phyloP scores from a whole-genome alignment of 2,329 filamentous ascomycete genomes.

The Xylariaceae sp. region DNA sequence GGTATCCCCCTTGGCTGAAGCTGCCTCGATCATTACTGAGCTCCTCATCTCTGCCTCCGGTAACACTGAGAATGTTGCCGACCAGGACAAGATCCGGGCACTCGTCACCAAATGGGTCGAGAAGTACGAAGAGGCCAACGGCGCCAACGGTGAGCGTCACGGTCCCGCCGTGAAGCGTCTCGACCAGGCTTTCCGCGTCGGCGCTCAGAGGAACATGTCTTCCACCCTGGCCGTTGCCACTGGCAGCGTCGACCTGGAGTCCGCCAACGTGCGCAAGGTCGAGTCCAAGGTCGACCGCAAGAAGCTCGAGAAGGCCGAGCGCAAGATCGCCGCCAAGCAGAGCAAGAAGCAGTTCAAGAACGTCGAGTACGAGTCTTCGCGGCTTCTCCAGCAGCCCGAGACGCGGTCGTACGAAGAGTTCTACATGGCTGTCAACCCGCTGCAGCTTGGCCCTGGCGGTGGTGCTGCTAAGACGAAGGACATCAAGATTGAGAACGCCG shows the following conservation, averaged over 20 bases:
- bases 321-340: slow-evolving; percentile 96
- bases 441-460: slow-evolving; percentile 70
- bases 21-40: slow-evolving; percentile 77
- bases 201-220: slow-evolving; percentile 90
- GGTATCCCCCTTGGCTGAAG: slow-evolving; percentile 76
- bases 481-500: slow-evolving; percentile 94
- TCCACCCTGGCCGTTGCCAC: slow-evolving; percentile 86
- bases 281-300: slow-evolving; percentile 97
- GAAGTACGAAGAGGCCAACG: slow-evolving; percentile 70
- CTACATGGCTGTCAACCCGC: slow-evolving; percentile 98
- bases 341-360: slow-evolving; percentile 98
- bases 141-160: slow-evolving; percentile 64
- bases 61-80: slow-evolving; percentile 58
- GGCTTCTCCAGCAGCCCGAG: slow-evolving; percentile 76
- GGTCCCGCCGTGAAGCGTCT: slow-evolving; percentile 77
- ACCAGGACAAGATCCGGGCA: slow-evolving; percentile 72
- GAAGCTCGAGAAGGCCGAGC: slow-evolving; percentile 97
- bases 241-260: slow-evolving; percentile 84
- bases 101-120: slow-evolving; percentile 88
- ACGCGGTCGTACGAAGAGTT: slow-evolving; percentile 97
- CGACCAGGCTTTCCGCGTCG: slow-evolving; percentile 92
- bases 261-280: slow-evolving; percentile 85
- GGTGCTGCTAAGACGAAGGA: slow-evolving; percentile 90
- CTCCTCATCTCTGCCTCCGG: slow-evolving; percentile 91
- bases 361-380: slow-evolving; percentile 94